A percentile compares a stretch with the other conserved stretches of the same genome.
Conservation (phyloP, 2,329 filamentous ascomycete species). For the Eurotiales sp. region DNA sequence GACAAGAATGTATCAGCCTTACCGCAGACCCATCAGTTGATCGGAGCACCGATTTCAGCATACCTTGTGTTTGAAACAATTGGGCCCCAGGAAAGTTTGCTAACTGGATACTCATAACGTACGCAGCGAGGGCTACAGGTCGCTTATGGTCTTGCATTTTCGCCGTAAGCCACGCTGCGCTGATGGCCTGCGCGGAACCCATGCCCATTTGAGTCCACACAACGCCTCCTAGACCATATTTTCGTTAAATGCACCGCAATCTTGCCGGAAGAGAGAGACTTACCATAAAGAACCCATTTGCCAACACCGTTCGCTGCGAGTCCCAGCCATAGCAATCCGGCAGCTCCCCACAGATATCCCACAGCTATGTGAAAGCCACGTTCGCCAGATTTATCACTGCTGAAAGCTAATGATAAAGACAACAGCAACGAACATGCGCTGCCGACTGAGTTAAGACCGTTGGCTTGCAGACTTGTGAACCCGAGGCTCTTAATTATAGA, state of each 20-base stretch:
- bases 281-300: constrained; percentile 19
- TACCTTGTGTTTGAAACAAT: constrained; percentile 21
- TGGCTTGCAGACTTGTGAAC: constrained; percentile 43
- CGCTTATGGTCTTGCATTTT: constrained; percentile 25
- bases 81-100: constrained; percentile 23
- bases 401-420: constrained; percentile 19
- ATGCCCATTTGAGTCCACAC: constrained; percentile 21
- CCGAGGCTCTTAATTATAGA: constrained; percentile 51
- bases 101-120: constrained; percentile 25
- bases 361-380: constrained; percentile 21
- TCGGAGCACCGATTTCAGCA: not conserved
- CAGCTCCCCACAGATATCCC: constrained; percentile 21
- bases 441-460: constrained; percentile 52
- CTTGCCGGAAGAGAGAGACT: not conserved
- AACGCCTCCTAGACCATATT: constrained; percentile 17
- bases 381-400: constrained; percentile 18
- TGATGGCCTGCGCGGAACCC: constrained; percentile 21
- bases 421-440: constrained; percentile 18
- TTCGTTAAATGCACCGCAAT: not conserved
- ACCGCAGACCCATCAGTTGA: no score
- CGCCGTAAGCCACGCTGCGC: constrained; percentile 23
- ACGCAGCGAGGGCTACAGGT: constrained; percentile 22
- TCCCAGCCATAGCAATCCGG: constrained; percentile 21
- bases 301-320: constrained; percentile 19
- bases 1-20: not conserved